Conservation (phyloP, 2,329 filamentous ascomycete genomes). For the Tolypocladium tropicale region DNA sequence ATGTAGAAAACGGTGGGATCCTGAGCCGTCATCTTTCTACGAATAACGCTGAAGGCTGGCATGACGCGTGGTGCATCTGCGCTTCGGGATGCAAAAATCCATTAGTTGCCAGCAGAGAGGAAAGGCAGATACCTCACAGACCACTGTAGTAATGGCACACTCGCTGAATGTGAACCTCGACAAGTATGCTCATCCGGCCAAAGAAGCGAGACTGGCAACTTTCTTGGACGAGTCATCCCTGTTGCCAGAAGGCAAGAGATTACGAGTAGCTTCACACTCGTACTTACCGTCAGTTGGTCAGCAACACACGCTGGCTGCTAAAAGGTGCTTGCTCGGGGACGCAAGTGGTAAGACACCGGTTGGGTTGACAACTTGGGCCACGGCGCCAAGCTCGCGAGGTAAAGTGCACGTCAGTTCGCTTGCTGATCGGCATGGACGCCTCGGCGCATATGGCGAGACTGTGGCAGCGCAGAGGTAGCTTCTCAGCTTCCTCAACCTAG, state of each 20-base stretch:
- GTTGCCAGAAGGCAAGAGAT: no score
- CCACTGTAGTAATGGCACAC: not conserved
- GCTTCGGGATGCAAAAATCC: not conserved
- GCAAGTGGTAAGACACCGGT: no score
- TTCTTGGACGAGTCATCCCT: no score
- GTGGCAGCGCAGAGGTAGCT: not conserved
- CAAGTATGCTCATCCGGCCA: not conserved
- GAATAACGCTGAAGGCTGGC: not conserved
- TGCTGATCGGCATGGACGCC: no score
- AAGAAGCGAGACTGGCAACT: not conserved
- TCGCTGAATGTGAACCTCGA: no score
- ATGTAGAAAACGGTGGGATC: not conserved
- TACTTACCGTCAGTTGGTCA: no score
- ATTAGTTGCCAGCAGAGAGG: not conserved
- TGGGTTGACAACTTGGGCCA: no score
- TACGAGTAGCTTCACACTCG: no score
- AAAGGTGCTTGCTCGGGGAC: no score
- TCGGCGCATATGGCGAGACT: not conserved
- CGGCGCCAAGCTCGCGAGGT: no score
- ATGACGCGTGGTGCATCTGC: not conserved
- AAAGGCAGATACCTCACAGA: not conserved
- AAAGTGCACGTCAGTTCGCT: no score
- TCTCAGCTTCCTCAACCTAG: not conserved
- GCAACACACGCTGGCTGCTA: no score
- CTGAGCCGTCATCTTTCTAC: not conserved